Evolutionary conservation across 495 filamentous ascomycete genomes (phyloP).

Genomic region (Aspergillus mulundensis): DNA sequence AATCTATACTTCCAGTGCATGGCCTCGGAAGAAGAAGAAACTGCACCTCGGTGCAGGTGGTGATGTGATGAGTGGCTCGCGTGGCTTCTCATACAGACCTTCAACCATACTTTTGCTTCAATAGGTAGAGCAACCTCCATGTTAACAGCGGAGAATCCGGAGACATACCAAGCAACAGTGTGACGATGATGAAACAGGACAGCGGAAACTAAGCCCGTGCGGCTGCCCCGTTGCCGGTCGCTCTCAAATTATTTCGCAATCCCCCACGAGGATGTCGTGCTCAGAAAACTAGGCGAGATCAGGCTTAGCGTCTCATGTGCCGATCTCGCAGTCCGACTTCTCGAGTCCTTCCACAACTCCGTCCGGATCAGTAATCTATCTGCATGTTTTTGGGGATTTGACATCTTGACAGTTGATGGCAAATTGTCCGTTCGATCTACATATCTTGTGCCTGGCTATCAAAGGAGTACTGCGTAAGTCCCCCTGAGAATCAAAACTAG

Average conservation of each 20-base stretch:
- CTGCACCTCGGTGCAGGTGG: background rate
- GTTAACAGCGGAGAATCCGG: background rate
- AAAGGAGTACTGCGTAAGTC: background rate
- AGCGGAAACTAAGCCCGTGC: background rate
- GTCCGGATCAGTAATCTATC: background rate
- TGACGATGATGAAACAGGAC: background rate
- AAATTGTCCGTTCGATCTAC: background rate
- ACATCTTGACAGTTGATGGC: background rate
- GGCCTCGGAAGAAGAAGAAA: no score
- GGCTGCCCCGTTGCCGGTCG: background rate
- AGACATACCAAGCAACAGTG: background rate
- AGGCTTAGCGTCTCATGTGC: background rate
- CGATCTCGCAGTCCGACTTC: background rate
- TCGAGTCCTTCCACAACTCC: background rate
- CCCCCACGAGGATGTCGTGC: slow-evolving; percentile 25
- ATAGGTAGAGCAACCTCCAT: background rate
- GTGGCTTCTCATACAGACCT: background rate
- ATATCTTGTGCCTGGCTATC: background rate
- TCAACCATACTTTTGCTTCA: background rate
- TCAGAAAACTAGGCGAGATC: slow-evolving; percentile 8
- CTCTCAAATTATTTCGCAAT: no score
- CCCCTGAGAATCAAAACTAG: background rate
- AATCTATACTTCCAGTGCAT: background rate
- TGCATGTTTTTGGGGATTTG: background rate
- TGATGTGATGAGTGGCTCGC: background rate